Evolutionary conservation across 108 stramenopile genomes (phyloP).

Genomic region (Nannochloropsis granulata): DNA sequence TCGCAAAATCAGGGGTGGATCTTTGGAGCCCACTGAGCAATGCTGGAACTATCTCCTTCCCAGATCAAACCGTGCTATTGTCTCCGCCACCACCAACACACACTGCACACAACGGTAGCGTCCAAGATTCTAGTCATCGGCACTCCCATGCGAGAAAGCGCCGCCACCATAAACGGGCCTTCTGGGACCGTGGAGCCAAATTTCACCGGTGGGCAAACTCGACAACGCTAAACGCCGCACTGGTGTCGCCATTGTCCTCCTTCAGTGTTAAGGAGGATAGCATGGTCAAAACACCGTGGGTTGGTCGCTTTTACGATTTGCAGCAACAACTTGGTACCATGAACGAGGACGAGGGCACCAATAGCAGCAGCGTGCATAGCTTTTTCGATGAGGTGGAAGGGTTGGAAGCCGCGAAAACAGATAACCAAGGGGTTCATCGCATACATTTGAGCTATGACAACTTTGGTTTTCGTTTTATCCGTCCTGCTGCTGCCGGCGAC

Average conservation of each 20-base stretch:
- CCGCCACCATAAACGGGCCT: neutral
- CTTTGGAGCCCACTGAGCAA: no score
- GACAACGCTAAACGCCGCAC: neutral
- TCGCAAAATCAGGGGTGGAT: no score
- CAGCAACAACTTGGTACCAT: neutral
- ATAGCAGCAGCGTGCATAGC: neutral
- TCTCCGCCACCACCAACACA: no score
- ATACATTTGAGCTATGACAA: neutral
- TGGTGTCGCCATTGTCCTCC: neutral
- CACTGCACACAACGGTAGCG: no score
- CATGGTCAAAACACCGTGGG: neutral
- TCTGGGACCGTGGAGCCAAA: neutral
- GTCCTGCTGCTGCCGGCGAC: neutral
- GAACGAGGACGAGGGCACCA: neutral
- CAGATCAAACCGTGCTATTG: no score
- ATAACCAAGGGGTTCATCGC: neutral
- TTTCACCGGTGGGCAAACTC: neutral
- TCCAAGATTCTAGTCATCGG: no score
- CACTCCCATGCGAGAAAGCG: no score
- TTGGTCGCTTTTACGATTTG: neutral
- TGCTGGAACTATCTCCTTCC: no score
- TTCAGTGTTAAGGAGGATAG: neutral
- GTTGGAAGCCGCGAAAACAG: neutral
- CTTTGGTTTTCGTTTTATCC: neutral
- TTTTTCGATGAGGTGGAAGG: neutral